Conservation (phyloP, 331 rosid species). For the Ulmus americana region DNA sequence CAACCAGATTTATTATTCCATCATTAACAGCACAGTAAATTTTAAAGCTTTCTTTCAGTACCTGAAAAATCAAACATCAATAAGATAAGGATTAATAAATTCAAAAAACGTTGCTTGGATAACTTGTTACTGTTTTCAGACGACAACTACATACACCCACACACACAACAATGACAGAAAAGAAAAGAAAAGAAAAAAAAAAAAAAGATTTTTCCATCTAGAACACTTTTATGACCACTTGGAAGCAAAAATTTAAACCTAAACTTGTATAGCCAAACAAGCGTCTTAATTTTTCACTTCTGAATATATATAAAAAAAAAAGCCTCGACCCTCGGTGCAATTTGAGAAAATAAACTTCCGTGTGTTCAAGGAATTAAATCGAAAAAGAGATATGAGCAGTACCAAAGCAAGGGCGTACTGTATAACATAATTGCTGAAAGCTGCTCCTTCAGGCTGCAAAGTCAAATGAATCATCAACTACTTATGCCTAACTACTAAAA, state of each 20-base stretch:
- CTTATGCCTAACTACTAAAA: neutral
- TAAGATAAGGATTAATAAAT: constrained; percentile 16
- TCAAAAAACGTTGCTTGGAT: neutral
- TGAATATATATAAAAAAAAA: neutral
- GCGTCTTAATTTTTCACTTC: neutral
- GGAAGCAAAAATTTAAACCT: neutral
- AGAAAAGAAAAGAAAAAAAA: neutral
- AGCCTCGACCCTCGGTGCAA: neutral
- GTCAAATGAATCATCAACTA: constrained; percentile 24
- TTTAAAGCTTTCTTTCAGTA: constrained; percentile 97
- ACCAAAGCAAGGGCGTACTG: constrained; percentile 98
- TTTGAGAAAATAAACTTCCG: neutral
- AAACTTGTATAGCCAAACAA: neutral
- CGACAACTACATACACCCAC: too few relatives aligned
- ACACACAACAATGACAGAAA: too few relatives aligned
- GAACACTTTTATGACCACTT: neutral
- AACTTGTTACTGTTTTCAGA: neutral
- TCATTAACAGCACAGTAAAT: constrained; percentile 90
- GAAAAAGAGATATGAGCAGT: constrained; percentile 26
- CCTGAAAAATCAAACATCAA: constrained; percentile 48
- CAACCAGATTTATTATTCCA: constrained; percentile 96
- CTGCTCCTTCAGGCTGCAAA: constrained; percentile 97
- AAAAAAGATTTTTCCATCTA: neutral
- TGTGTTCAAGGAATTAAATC: neutral
- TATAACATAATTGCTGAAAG: constrained; percentile 75